Evolutionary conservation across 2,329 filamentous ascomycete species (phyloP).

Genomic region (Colletotrichum sojae): DNA sequence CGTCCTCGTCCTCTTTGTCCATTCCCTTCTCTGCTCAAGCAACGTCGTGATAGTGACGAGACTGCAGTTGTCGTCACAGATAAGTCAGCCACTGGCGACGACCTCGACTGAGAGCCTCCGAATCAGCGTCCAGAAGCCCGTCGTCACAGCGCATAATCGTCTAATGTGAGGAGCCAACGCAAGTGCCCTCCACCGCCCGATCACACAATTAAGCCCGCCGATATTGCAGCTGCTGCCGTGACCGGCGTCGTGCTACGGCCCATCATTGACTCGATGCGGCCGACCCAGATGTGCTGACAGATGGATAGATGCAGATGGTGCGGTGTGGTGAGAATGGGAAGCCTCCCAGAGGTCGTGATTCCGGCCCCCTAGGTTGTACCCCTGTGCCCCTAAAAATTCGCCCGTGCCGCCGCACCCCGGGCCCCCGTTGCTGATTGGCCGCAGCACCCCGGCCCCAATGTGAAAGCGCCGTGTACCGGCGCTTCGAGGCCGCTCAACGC

Average conservation of each 20-base stretch:
- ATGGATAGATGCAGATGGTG: slow-evolving; percentile 11
- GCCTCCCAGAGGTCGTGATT: slow-evolving; percentile 11
- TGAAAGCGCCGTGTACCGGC: slow-evolving; percentile 41
- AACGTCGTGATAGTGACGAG: slow-evolving; percentile 29
- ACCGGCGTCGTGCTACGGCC: neutral
- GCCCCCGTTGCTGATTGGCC: slow-evolving; percentile 35
- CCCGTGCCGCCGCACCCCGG: slow-evolving; percentile 35
- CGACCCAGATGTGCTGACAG: slow-evolving; percentile 9
- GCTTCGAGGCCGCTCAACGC: slow-evolving; percentile 41
- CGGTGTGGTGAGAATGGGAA: neutral
- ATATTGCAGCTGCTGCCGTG: slow-evolving; percentile 30
- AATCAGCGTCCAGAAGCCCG: slow-evolving; percentile 12
- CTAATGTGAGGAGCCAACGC: neutral
- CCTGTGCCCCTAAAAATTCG: slow-evolving; percentile 15
- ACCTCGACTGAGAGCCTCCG: neutral
- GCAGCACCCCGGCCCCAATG: slow-evolving; percentile 30
- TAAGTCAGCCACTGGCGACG: neutral
- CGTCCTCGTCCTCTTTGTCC: neutral
- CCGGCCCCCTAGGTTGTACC: neutral
- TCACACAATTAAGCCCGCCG: slow-evolving; percentile 27
- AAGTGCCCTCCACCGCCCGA: neutral
- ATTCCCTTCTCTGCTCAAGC: neutral
- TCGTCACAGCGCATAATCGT: slow-evolving; percentile 30
- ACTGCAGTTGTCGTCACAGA: slow-evolving; percentile 22
- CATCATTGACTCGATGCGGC: neutral